A percentile compares a stretch with the other conserved stretches of the same genome.
Evolutionary conservation across 768 basidiomycete species (phyloP).

Genomic region (Termitomyces sp.): DNA sequence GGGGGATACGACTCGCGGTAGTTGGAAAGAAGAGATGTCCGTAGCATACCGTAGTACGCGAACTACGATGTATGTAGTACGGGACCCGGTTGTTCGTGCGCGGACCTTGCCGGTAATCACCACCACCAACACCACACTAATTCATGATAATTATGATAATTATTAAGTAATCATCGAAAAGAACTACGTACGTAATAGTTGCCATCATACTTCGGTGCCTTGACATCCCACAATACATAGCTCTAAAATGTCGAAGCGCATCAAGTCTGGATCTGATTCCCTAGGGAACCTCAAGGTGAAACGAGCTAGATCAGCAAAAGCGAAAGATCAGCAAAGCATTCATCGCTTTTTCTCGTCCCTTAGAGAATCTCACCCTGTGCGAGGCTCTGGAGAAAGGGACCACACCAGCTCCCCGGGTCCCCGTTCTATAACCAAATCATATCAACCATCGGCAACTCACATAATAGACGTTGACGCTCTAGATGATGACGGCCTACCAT

Average conservation of each 20-base stretch:
- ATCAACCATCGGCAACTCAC: not conserved
- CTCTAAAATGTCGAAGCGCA: not conserved
- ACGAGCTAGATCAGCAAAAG: not conserved
- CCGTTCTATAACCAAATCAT: not conserved
- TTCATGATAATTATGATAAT: too few species aligned
- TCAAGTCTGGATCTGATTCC: not conserved
- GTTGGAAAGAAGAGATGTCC: too few species aligned
- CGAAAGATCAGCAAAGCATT: not conserved
- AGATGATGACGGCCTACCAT: not conserved
- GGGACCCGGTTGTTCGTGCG: too few species aligned
- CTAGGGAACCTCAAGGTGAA: not conserved
- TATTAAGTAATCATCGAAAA: too few species aligned
- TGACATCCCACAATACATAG: not conserved
- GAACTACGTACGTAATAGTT: too few species aligned
- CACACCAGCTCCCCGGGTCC: not conserved
- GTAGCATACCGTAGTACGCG: too few species aligned
- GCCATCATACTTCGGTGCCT: not conserved
- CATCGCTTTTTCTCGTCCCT: not conserved
- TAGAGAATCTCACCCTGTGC: not conserved
- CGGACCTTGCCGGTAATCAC: too few species aligned
- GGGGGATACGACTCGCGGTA: too few species aligned
- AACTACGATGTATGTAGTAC: too few species aligned
- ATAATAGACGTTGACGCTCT: constrained; percentile 6
- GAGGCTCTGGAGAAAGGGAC: not conserved
- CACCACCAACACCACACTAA: too few species aligned